Evolutionary conservation across 2,329 filamentous ascomycete species (phyloP).

Genomic region (Fusarium decemcellulare): DNA sequence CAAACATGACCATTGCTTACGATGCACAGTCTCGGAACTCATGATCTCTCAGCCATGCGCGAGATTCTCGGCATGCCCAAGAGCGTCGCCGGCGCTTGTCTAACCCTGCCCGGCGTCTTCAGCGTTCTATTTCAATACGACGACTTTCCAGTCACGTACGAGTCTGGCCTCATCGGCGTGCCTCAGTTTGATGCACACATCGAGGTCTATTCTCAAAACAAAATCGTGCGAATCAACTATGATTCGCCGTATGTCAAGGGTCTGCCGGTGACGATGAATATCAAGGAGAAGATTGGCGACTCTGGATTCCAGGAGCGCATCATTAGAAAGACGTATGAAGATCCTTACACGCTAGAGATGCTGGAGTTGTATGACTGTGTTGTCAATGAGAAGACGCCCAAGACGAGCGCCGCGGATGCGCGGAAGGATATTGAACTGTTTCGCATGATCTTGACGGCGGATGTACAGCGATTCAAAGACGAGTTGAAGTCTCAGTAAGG

Average conservation of each 20-base stretch:
- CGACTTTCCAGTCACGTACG: constrained; percentile 68
- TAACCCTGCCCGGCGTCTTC: constrained; percentile 48
- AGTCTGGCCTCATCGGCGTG: constrained; percentile 68
- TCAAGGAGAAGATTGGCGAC: constrained; percentile 57
- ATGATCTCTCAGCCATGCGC: constrained; percentile 40
- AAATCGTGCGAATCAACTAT: constrained; percentile 68
- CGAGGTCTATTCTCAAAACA: constrained; percentile 66
- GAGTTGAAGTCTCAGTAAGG: neutral
- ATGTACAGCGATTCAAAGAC: neutral
- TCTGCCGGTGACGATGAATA: constrained; percentile 62
- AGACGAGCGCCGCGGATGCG: constrained; percentile 49
- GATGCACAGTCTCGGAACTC: constrained; percentile 12
- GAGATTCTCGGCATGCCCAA: constrained; percentile 40
- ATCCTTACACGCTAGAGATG: constrained; percentile 57
- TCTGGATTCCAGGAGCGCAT: constrained; percentile 56
- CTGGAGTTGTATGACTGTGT: constrained; percentile 51
- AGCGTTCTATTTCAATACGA: constrained; percentile 61
- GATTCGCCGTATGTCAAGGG: constrained; percentile 73
- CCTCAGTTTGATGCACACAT: constrained; percentile 67
- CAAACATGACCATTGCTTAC: neutral
- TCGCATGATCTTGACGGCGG: constrained; percentile 6
- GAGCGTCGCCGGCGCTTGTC: constrained; percentile 44
- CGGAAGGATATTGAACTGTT: constrained; percentile 50
- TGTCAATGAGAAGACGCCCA: constrained; percentile 37
- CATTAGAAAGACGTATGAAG: constrained; percentile 61